Percentiles rank a stretch among this genome's conserved stretches.
Conservation (phyloP, 768 basidiomycete species). For the Tephrocybe sp. region DNA sequence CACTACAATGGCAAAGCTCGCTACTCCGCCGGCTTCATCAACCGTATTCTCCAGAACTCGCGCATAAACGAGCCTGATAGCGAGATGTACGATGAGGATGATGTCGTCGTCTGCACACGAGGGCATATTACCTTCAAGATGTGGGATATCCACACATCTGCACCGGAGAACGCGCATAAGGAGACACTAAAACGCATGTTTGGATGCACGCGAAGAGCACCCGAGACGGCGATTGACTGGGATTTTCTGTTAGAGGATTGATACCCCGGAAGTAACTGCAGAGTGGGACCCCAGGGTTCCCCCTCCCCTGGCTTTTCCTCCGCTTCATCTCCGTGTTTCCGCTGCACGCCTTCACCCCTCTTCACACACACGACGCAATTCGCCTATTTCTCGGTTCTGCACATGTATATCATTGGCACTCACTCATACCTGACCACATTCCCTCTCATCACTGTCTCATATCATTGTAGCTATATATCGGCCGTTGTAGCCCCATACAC, state of each 20-base stretch:
- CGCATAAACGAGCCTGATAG: conserved; percentile 41
- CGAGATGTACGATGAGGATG: conserved; percentile 46
- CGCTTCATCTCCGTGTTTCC: conserved; percentile 9
- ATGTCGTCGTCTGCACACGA: conserved; percentile 58
- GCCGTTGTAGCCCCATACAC: conserved; percentile 14
- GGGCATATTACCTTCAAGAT: conserved; percentile 69
- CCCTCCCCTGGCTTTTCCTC: conserved; percentile 7
- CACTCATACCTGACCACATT: conserved; percentile 1
- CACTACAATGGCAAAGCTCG: conserved; percentile 47
- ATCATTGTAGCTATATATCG: conserved; percentile 26
- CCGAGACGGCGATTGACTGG: conserved; percentile 66
- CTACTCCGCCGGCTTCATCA: conserved; percentile 73
- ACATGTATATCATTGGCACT: neutral
- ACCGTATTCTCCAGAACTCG: conserved; percentile 58
- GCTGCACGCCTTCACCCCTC: neutral
- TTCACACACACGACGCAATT: neutral
- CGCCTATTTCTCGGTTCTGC: neutral
- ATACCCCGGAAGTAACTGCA: conserved; percentile 5
- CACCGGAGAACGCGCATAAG: conserved; percentile 59
- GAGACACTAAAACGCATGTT: conserved; percentile 67
- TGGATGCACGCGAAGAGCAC: conserved; percentile 51
- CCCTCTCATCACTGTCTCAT: conserved; percentile 11
- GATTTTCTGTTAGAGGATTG: conserved; percentile 76
- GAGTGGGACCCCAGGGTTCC: too few relatives aligned
- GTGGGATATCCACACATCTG: conserved; percentile 72